A percentile compares a stretch with the other conserved stretches of the same genome.
These are phyloP conservation scores for Epichloe brachyelytri DNA, from an alignment of 2,329 filamentous ascomycete genomes.

Conservation along the genomic window DNA sequence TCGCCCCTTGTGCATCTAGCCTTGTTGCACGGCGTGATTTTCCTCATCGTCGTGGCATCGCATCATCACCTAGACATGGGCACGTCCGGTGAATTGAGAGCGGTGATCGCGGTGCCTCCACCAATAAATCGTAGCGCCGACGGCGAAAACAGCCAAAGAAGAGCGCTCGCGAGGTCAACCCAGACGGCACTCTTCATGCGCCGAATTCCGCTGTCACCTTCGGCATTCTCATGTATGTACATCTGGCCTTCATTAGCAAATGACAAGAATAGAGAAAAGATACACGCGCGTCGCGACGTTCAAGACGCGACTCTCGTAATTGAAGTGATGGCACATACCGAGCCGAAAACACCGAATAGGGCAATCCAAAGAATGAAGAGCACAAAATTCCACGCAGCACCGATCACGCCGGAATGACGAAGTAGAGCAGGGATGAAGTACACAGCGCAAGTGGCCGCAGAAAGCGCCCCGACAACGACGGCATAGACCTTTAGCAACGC, in stretches of 20 bases:
- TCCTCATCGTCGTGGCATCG: constrained; percentile 1
- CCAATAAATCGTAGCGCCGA: constrained; percentile 46
- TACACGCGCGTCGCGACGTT: neutral
- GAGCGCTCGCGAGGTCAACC: constrained; percentile 62
- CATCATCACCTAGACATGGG: constrained; percentile 29
- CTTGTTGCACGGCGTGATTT: neutral
- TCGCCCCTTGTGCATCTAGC: neutral
- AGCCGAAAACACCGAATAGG: constrained; percentile 73
- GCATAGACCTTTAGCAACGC: constrained; percentile 49
- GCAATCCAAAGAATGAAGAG: constrained; percentile 69
- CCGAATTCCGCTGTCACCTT: constrained; percentile 49
- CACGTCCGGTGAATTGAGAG: constrained; percentile 47
- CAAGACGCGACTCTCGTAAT: neutral
- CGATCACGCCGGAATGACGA: constrained; percentile 30
- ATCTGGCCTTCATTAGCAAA: constrained; percentile 25
- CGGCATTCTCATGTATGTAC: constrained; percentile 57
- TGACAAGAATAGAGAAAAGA: too few species aligned
- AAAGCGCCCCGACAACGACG: constrained; percentile 52
- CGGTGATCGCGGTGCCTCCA: constrained; percentile 38
- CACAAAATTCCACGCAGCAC: constrained; percentile 58
- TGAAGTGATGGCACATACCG: constrained; percentile 23
- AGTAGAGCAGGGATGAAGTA: constrained; percentile 53
- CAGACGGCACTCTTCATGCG: constrained; percentile 83
- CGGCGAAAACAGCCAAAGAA: constrained; percentile 61
- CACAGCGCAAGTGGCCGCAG: constrained; percentile 49